Evolutionary conservation across 768 basidiomycete species (phyloP).

Genomic region (Serpula lacrymans): DNA sequence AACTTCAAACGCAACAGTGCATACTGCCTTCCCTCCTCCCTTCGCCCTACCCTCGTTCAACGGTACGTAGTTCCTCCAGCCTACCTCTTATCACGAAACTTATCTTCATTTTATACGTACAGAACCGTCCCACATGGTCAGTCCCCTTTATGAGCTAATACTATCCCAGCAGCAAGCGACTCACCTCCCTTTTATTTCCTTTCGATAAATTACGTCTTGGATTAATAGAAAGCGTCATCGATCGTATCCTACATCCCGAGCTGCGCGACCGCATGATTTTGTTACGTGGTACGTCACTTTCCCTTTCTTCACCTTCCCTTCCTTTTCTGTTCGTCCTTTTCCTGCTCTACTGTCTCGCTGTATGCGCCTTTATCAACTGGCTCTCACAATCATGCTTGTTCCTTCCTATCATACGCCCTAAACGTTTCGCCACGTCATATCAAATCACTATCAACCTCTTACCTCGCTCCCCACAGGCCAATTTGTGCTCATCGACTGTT

Average conservation of each 20-base stretch:
- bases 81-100: neutral
- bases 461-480: no score
- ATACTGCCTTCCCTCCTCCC: slow-evolving; percentile 84
- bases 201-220: slow-evolving; percentile 11
- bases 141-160: no score
- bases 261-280: slow-evolving; percentile 90
- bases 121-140: slow-evolving; percentile 84
- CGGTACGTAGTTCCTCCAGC: slow-evolving; percentile 42
- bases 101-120: slow-evolving; percentile 8
- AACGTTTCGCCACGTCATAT: no score
- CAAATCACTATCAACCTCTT: slow-evolving; percentile 3
- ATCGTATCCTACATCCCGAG: slow-evolving; percentile 85
- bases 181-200: slow-evolving; percentile 1
- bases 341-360: no score
- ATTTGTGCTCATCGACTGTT: slow-evolving; percentile 76
- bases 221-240: slow-evolving; percentile 89
- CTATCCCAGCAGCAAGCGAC: no score
- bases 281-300: slow-evolving; percentile 56
- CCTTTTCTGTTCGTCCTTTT: slow-evolving; percentile 3
- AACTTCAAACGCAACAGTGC: slow-evolving; percentile 83
- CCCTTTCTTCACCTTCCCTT: slow-evolving; percentile 6
- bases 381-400: no score
- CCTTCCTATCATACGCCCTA: no score
- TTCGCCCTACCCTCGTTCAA: slow-evolving; percentile 87
- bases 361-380: no score